phyloP scores from a whole-genome alignment of 1,139 yeast species.

The Saccharomycopsis hybrid region DNA sequence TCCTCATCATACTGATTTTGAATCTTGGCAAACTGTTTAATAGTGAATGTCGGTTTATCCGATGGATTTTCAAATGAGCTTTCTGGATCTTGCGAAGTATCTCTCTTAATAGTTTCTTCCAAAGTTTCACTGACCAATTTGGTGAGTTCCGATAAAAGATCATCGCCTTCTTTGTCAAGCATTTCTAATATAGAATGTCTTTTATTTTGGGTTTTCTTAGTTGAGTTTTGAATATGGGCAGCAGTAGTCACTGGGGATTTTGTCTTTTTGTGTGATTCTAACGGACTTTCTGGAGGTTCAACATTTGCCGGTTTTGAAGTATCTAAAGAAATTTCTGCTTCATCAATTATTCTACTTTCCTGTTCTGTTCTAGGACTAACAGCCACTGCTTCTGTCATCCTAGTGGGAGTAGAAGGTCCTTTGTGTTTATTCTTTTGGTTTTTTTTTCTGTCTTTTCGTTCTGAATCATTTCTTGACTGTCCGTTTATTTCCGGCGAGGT shows the following conservation, averaged over 20 bases:
- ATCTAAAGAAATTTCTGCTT: constrained; percentile 25
- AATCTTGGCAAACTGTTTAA: constrained; percentile 42
- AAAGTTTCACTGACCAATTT: constrained; percentile 14
- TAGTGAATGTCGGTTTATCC: constrained; percentile 27
- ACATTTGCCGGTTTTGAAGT: constrained; percentile 25
- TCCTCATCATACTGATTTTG: constrained; percentile 51
- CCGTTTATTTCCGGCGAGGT: constrained; percentile 8
- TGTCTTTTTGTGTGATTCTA: constrained; percentile 20
- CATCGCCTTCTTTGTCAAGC: constrained; percentile 21
- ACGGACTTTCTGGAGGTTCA: constrained; percentile 25
- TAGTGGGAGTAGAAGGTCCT: constrained; percentile 34
- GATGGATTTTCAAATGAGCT: constrained; percentile 22
- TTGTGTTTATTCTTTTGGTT: no score
- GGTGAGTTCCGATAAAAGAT: constrained; percentile 7
- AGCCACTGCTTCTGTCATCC: constrained; percentile 40
- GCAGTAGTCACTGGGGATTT: not conserved
- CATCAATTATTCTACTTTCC: constrained; percentile 29
- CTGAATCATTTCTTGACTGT: no score
- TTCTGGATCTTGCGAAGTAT: constrained; percentile 7
- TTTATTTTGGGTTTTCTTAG: not conserved
- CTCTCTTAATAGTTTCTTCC: not conserved
- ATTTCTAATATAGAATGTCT: constrained; percentile 16
- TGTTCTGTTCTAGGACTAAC: constrained; percentile 38
- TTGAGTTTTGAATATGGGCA: not conserved
- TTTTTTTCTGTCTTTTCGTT: no score